Conservation (phyloP, 2,329 filamentous ascomycete genomes). For the Exophiala oligosperma region DNA sequence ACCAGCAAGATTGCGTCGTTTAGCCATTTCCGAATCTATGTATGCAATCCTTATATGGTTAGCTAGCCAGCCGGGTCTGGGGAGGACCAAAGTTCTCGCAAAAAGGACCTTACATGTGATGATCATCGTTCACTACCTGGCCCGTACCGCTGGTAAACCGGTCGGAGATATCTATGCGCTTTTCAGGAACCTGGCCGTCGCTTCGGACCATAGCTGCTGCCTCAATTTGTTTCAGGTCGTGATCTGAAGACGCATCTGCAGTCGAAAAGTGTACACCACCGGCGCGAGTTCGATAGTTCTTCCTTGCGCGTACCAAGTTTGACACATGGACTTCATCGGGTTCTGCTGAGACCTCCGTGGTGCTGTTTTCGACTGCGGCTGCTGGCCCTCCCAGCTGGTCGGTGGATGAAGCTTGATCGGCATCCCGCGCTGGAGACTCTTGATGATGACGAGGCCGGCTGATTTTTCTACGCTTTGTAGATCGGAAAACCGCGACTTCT, state of each 20-base stretch:
- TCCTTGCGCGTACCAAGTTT: conserved; percentile 16
- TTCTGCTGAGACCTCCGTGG: not conserved
- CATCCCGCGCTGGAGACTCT: not conserved
- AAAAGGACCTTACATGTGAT: conserved; percentile 59
- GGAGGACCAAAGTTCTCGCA: not conserved
- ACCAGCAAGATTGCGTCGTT: conserved; percentile 38
- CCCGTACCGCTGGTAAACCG: conserved; percentile 62
- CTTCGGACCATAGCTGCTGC: conserved; percentile 3
- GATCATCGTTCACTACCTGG: conserved; percentile 58
- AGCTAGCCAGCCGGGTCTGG: conserved; percentile 41
- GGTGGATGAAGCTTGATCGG: not conserved
- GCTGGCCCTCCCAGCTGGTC: not conserved
- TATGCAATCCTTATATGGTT: conserved; percentile 66
- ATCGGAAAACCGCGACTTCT: conserved; percentile 24
- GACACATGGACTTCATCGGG: conserved; percentile 12
- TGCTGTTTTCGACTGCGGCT: not conserved
- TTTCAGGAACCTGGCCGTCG: conserved; percentile 23
- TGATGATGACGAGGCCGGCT: conserved; percentile 6
- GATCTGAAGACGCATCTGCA: conserved; percentile 1
- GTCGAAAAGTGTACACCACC: conserved; percentile 25
- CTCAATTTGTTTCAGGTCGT: not conserved
- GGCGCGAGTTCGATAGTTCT: conserved; percentile 10
- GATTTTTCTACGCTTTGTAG: conserved; percentile 27
- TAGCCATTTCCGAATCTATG: conserved; percentile 67
- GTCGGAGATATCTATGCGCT: conserved; percentile 44